Evolutionary conservation across 768 basidiomycete species (phyloP), one percentile per base, ranked within the genome.

Genomic region (Mycena rebaudengoi): DNA sequence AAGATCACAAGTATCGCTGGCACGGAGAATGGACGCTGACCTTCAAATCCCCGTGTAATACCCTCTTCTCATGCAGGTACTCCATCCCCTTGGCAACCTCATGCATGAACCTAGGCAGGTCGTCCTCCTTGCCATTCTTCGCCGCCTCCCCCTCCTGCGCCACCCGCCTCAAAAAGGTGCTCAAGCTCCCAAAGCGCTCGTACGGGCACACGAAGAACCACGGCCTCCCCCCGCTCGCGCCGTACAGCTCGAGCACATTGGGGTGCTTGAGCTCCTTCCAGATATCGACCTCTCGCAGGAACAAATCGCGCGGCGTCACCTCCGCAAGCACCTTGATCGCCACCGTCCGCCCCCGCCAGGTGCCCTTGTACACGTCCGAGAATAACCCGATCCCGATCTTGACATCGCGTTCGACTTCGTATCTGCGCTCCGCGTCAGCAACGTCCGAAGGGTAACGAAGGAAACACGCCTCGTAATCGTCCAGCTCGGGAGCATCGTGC

Each of bases 11-110:
- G 26, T 18, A 48, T 48, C 26, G 10, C 35, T 37, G 10, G 43
- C 18, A 44, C 12, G 12, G 11, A 44, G 43, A 23, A 11, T 13
- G 14, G 25, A 33, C 12, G 33, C 12, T 13, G 20, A 89, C 91
- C 82, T 93, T 94, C 52, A 95, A 79, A 75, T 94, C 91, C 2
- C 92, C 93, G 70, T 95, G 94, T 64, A 92, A 70, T 4, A 94
- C 84, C 2, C 83, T 87, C 60, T 83, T 76, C 2, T 72, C 70
- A 73, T 95, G 93, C 62, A 95, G 74, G 71, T 94, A 94, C 53
- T 86, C 82, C 92, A 95, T 93, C 11, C 93, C 93, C 69, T 84
- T 82, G 14, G 91, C 88, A 65, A 94, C 85, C 74, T 94, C 89
- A 60, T 87, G 80, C 71, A 94, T 85, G 73, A 87, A 87, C 66